These are phyloP conservation scores for Jacaranda mimosifolia DNA, from an alignment of 257 asterid species.

Conservation along the genomic window DNA sequence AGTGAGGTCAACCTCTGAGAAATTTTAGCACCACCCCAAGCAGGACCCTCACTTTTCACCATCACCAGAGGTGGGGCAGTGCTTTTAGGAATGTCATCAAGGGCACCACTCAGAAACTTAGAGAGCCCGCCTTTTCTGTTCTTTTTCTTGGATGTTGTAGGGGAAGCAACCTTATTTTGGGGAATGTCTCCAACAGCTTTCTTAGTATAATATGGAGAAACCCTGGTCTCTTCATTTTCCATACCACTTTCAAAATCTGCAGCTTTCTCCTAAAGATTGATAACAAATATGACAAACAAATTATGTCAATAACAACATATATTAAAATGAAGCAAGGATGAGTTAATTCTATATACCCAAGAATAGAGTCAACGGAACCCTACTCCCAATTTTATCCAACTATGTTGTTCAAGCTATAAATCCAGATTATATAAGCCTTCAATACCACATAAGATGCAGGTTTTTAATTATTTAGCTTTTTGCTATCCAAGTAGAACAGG, in stretches of 20 bases:
- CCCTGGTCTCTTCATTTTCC: slow-evolving; percentile 37
- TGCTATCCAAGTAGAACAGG: background rate
- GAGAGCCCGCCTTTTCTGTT: slow-evolving; percentile 94
- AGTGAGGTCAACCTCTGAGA: slow-evolving; percentile 68
- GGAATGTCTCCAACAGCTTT: slow-evolving; percentile 47
- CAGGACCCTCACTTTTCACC: slow-evolving; percentile 84
- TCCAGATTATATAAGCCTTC: background rate
- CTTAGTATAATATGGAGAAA: slow-evolving; percentile 44
- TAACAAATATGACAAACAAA: background rate
- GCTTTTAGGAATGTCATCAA: slow-evolving; percentile 73
- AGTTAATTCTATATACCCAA: background rate
- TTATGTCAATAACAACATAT: background rate
- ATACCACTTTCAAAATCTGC: slow-evolving; percentile 43
- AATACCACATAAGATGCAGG: background rate
- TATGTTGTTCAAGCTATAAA: too few species aligned
- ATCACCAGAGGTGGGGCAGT: slow-evolving; percentile 56
- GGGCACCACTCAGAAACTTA: slow-evolving; percentile 94
- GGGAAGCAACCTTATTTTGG: slow-evolving; percentile 41
- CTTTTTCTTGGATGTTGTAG: slow-evolving; percentile 76
- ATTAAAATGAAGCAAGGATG: background rate
- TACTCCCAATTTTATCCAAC: background rate
- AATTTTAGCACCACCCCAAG: slow-evolving; percentile 94
- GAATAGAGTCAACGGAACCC: background rate
- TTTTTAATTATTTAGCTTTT: background rate
- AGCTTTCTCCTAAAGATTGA: slow-evolving; percentile 55